A percentile compares a stretch with the other conserved stretches of the same genome.
Conservation (phyloP, 352 stramenopile species). For the Globisporangium splendens region DNA sequence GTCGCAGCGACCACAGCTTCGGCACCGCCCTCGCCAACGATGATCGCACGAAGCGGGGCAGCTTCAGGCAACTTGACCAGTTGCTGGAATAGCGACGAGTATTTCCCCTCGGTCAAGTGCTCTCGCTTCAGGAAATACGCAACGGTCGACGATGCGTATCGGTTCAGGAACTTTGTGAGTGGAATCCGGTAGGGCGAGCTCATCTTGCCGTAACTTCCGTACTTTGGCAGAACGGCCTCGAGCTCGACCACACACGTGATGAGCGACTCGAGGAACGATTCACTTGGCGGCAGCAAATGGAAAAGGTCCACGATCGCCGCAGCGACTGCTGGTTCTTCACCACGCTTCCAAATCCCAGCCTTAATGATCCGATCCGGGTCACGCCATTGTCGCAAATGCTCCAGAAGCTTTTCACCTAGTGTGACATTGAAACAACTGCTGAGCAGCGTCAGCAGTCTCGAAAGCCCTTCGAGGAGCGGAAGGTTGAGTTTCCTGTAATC, state of each 20-base stretch:
- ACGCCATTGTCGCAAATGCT: slow-evolving; percentile 94
- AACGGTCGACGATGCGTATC: slow-evolving; percentile 80
- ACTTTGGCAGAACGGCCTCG: slow-evolving; percentile 89
- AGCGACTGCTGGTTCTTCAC: slow-evolving; percentile 94
- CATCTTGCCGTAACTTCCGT: slow-evolving; percentile 87
- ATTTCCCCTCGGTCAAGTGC: slow-evolving; percentile 79
- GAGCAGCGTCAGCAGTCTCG: slow-evolving; percentile 90
- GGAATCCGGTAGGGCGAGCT: slow-evolving; percentile 91
- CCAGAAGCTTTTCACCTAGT: slow-evolving; percentile 95
- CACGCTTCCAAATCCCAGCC: slow-evolving; percentile 90
- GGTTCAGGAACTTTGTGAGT: slow-evolving; percentile 93
- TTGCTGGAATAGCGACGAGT: slow-evolving; percentile 93
- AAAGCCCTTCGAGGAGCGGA: slow-evolving; percentile 92
- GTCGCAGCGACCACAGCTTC: slow-evolving; percentile 91
- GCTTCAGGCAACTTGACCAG: slow-evolving; percentile 92
- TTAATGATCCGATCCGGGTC: slow-evolving; percentile 90
- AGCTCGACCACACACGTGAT: slow-evolving; percentile 95
- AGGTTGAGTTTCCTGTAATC: slow-evolving; percentile 97
- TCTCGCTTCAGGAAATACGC: slow-evolving; percentile 88
- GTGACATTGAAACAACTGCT: slow-evolving; percentile 98
- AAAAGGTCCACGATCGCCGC: slow-evolving; percentile 96
- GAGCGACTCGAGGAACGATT: slow-evolving; percentile 94
- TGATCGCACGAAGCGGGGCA: slow-evolving; percentile 77
- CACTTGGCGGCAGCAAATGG: slow-evolving; percentile 91
- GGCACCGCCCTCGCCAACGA: slow-evolving; percentile 85